These are phyloP conservation scores for Gelatoporia subvermispora DNA, from an alignment of 768 basidiomycete genomes.

Conservation along the genomic window DNA sequence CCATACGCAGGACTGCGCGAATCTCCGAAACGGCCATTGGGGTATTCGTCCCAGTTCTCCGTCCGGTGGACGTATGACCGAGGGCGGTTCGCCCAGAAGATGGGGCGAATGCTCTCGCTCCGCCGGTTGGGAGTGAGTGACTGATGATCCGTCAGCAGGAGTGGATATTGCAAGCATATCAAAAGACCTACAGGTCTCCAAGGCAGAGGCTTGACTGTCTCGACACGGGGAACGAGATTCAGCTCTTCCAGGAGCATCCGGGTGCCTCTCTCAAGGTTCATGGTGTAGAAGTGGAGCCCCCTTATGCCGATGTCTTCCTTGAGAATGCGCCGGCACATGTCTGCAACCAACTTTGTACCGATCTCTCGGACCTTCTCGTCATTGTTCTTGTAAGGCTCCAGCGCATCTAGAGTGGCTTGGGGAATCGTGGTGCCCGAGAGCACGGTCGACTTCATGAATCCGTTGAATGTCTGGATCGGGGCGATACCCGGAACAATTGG, in stretches of 20 bases:
- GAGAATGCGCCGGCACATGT: constrained; percentile 88
- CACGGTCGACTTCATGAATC: constrained; percentile 79
- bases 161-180: background rate
- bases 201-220: constrained; percentile 91
- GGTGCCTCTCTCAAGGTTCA: constrained; percentile 95
- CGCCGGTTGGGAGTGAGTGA: constrained; percentile 91
- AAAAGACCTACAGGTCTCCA: constrained; percentile 79
- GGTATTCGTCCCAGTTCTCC: constrained; percentile 99
- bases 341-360: constrained; percentile 91
- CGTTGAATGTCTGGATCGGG: constrained; percentile 95
- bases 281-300: constrained; percentile 94
- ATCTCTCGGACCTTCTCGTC: constrained; percentile 90
- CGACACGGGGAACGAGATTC: constrained; percentile 79
- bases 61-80: constrained; percentile 95
- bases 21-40: constrained; percentile 98
- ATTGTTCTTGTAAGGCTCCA: constrained; percentile 86
- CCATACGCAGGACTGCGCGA: constrained; percentile 97
- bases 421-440: constrained; percentile 80
- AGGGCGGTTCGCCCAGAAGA: constrained; percentile 97
- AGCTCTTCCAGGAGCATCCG: constrained; percentile 93
- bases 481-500: constrained; percentile 94
- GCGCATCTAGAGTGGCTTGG: constrained; percentile 61
- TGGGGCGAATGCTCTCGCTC: constrained; percentile 89
- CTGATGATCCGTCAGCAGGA: constrained; percentile 31
- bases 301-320: constrained; percentile 75